Conservation (phyloP, 2,329 filamentous ascomycete genomes). For the Nannizziopsis barbatae region DNA sequence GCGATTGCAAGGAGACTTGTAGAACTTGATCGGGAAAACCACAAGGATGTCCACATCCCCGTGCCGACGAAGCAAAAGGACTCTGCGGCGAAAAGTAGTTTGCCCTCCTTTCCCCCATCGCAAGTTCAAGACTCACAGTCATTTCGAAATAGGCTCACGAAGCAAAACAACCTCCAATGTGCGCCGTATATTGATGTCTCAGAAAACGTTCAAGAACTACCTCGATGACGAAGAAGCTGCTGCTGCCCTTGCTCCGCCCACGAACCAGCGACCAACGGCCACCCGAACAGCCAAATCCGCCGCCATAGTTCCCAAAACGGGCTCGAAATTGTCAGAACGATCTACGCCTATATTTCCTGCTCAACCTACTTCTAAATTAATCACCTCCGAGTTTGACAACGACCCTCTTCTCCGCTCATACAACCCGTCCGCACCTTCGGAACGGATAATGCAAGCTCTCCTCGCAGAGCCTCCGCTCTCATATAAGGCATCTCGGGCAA, state of each 20-base stretch:
- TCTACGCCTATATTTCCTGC: conserved; percentile 1
- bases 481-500: conserved; percentile 37
- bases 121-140: neutral
- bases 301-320: conserved; percentile 4
- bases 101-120: neutral
- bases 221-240: conserved; percentile 42
- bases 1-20: conserved; percentile 72
- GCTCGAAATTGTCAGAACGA: neutral
- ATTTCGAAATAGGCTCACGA: conserved; percentile 16
- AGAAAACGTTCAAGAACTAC: conserved; percentile 41
- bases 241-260: conserved; percentile 19
- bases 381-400: conserved; percentile 31
- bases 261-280: conserved; percentile 15
- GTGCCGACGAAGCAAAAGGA: conserved; percentile 47
- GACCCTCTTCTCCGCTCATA: conserved; percentile 35
- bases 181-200: conserved; percentile 38
- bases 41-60: conserved; percentile 59
- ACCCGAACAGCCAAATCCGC: conserved; percentile 18
- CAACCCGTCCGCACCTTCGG: conserved; percentile 34
- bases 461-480: conserved; percentile 38
- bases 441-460: conserved; percentile 36
- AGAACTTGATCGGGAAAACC: conserved; percentile 69
- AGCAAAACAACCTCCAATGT: conserved; percentile 39
- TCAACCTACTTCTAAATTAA: conserved; percentile 18
- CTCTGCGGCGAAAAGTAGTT: conserved; percentile 31